phyloP scores from a whole-genome alignment of 2,329 filamentous ascomycete genomes.

The Fonsecaea erecta region DNA sequence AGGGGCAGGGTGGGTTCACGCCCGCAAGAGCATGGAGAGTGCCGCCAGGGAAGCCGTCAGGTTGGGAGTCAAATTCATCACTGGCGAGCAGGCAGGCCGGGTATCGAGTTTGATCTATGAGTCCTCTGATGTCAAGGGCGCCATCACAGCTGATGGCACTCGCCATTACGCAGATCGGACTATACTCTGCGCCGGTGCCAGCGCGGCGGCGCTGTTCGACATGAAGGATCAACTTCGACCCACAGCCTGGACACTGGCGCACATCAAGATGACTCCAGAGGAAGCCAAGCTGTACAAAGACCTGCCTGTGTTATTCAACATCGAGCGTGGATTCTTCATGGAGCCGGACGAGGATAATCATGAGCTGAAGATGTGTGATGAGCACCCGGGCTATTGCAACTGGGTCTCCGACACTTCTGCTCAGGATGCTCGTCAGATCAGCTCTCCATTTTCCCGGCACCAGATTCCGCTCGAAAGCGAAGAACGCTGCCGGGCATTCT shows the following conservation, averaged over 20 bases:
- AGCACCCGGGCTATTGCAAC: slow-evolving; percentile 63
- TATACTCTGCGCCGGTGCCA: slow-evolving; percentile 52
- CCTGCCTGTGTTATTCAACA: slow-evolving; percentile 53
- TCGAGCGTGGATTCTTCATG: slow-evolving; percentile 57
- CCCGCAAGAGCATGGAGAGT: slow-evolving; percentile 54
- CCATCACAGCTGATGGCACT: slow-evolving; percentile 45
- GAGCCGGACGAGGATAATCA: slow-evolving; percentile 50
- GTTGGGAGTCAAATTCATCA: slow-evolving; percentile 55
- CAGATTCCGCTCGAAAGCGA: slow-evolving; percentile 54
- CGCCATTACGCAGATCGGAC: slow-evolving; percentile 46
- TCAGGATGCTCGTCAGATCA: slow-evolving; percentile 40
- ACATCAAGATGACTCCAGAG: slow-evolving; percentile 50
- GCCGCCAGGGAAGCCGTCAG: slow-evolving; percentile 52
- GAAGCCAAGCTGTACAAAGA: slow-evolving; percentile 51
- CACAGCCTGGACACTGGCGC: slow-evolving; percentile 55
- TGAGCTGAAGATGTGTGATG: slow-evolving; percentile 52
- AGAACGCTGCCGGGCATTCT: slow-evolving; percentile 53
- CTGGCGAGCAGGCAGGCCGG: slow-evolving; percentile 46
- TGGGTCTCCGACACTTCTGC: slow-evolving; percentile 41
- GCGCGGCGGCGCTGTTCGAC: slow-evolving; percentile 49
- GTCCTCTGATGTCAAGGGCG: slow-evolving; percentile 47
- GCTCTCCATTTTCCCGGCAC: slow-evolving; percentile 51
- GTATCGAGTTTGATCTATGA: slow-evolving; percentile 46
- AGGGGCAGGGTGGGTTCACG: slow-evolving; percentile 60
- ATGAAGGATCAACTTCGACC: slow-evolving; percentile 52